Base-by-base conservation (phyloP, 2,329 filamentous ascomycete genomes). In the Cylindrodendrum hubeiense region DNA sequence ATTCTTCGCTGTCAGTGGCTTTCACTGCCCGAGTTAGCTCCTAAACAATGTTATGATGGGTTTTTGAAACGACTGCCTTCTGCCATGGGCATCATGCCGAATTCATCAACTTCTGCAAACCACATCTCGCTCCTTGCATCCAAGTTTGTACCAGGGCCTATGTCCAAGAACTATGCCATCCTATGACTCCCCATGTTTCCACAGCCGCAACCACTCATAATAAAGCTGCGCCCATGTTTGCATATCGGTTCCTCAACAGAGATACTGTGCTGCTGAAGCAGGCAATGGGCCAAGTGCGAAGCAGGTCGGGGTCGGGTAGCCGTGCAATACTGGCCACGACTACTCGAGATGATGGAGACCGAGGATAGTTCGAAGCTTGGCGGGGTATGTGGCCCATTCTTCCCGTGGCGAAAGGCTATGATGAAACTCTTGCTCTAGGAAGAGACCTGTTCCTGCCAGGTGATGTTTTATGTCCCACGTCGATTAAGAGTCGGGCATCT, bases 41-140 rank as follows among this genome's bases (percentile, higher is more conserved):
- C n/a, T n/a, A n/a, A n/a, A n/a, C n/a, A n/a, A n/a, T n/a, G n/a
- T n/a, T n/a, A n/a, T n/a, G n/a, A n/a, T n/a, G n/a, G n/a, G n/a
- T n/a, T n/a, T n/a, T n/a, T n/a, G n/a, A n/a, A n/a, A n/a, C n/a
- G n/a, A 12, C 34, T 12, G 34, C 53, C 53, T 56, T 55, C 37
- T 19, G 53, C 53, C 53, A 56, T 56, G n/a, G 46, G 5, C 52
- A 55, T 44, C 37, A 44, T 54, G 22, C 52, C 37, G 19, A 43
- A 43, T 21, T 54, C 52, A 43, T 54, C 37, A 26, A 24, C 37
- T 30, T 54, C 52, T 19, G 52, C 37, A 21, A 54, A 24, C 37
- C 52, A 44, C 52, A 54, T 54, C 37, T 54, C 52, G 37, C 37
- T 33, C 15, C 52, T 54, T 10, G 6, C 24, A n/a, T 54, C 52